Evolutionary conservation across 306 rosid genomes (phyloP).

Genomic region (Castanopsis chinensis): DNA sequence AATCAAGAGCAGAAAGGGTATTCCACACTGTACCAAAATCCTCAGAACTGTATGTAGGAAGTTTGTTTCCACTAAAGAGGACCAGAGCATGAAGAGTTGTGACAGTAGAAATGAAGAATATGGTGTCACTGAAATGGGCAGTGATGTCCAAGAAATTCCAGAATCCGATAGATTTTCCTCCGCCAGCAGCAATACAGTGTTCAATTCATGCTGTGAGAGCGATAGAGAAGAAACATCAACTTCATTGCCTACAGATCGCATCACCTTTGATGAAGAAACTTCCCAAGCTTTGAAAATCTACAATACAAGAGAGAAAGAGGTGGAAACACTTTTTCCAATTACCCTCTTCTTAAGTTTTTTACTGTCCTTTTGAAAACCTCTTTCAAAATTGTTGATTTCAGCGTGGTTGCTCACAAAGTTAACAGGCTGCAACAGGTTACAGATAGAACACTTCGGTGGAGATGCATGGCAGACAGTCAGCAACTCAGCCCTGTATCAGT

Average conservation of each 20-base stretch:
- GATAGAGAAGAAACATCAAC: conserved; percentile 30
- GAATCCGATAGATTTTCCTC: conserved; percentile 52
- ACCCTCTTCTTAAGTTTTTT: not conserved
- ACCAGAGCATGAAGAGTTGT: conserved; percentile 13
- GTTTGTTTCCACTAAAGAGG: conserved; percentile 32
- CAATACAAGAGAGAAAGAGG: conserved; percentile 40
- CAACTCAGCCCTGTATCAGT: conserved; percentile 29
- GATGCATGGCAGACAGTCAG: conserved; percentile 35
- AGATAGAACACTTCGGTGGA: conserved; percentile 27
- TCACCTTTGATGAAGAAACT: conserved; percentile 32
- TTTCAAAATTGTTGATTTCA: conserved; percentile 4
- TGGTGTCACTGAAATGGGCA: conserved; percentile 10
- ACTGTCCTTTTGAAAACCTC: not conserved
- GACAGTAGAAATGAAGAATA: conserved; percentile 19
- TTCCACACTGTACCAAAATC: conserved; percentile 34
- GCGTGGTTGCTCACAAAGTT: conserved; percentile 48
- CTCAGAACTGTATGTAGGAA: conserved; percentile 42
- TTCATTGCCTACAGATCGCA: conserved; percentile 9
- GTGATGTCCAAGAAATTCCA: conserved; percentile 17
- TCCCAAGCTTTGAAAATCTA: conserved; percentile 22
- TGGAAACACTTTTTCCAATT: conserved; percentile 27
- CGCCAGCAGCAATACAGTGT: conserved; percentile 49
- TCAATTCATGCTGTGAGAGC: conserved; percentile 54
- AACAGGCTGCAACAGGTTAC: conserved; percentile 47
- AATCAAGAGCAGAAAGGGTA: conserved; percentile 28